Evolutionary conservation across 2,329 filamentous ascomycete species (phyloP), one percentile per base, ranked within the genome.

Genomic region (Pseudopyricularia cyperi): DNA sequence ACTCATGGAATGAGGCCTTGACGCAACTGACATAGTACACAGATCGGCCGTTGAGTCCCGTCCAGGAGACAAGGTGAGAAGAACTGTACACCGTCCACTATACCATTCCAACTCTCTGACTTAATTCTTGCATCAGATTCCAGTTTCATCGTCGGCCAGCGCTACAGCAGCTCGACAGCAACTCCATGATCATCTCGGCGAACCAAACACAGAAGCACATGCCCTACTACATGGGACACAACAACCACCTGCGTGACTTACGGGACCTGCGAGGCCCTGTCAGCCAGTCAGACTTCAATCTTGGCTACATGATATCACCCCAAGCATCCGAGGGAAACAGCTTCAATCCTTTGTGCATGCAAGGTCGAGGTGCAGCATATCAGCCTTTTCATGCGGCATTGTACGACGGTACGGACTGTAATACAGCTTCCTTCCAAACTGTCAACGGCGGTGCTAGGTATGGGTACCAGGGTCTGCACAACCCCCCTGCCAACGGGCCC

Each of bases 111-210:
- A 46, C 53, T 34, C 52, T 48, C 24, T 46, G 24, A 32, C 30
- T 42, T 17, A 4, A 17, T 24, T 24, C n/a, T 19, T 14, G 22
- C 19, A 24, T 7, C 17, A 59, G 56, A 4, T 54, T 54, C 50
- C 52, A 52, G n/a, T 26, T 53, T 2, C 6, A n/a, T 9, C 51
- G 48, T 22, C 55, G 56, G 2, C 34, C 52, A 7, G 52, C 51
- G 22, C 46, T 59, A 19, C 57, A 59, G n/a, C 54, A 53, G 11
- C 48, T 57, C 1, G 53, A 58, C 39, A 49, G 53, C 3, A 59
- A 59, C 49, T n/a, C 57, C 37, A 33, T 54, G 15, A 44, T 56
- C 11, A 35, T 52, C 3, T 19, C 51, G 6, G 11, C 48, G 1
- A 15, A 15, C 4, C 48, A 44, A 22, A 44, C 48, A 5, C 48